Evolutionary conservation across 1,284 basidiomycete genomes (phyloP).

Genomic region (Omphalotus olearius): DNA sequence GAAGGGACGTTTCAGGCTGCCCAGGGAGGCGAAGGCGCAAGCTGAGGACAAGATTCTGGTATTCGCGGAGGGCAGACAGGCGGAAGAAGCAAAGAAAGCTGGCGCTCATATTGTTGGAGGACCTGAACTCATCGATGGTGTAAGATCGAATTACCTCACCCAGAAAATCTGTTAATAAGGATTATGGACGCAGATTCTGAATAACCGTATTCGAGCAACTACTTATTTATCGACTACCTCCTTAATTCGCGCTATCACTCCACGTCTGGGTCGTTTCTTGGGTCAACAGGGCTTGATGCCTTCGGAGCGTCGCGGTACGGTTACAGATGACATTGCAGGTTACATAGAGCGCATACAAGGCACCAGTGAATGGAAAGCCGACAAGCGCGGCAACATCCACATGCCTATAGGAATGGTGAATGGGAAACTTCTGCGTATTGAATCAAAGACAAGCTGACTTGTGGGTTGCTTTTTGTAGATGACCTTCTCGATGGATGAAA

Average conservation of each 20-base stretch:
- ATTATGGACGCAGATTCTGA: slow-evolving; percentile 48
- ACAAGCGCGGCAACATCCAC: slow-evolving; percentile 83
- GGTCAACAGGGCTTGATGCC: slow-evolving; percentile 97
- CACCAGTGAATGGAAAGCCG: slow-evolving; percentile 90
- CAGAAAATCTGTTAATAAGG: neutral
- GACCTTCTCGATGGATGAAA: slow-evolving; percentile 70
- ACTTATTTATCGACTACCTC: slow-evolving; percentile 82
- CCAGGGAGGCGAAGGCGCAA: slow-evolving; percentile 68
- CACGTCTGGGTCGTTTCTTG: slow-evolving; percentile 82
- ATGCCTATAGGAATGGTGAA: slow-evolving; percentile 70
- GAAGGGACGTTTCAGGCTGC: slow-evolving; percentile 36
- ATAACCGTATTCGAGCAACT: slow-evolving; percentile 68
- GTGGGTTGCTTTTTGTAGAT: slow-evolving; percentile 38
- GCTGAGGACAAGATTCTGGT: slow-evolving; percentile 77
- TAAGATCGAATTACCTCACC: slow-evolving; percentile 33
- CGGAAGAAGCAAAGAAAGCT: slow-evolving; percentile 74
- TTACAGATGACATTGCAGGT: slow-evolving; percentile 80
- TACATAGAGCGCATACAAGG: slow-evolving; percentile 81
- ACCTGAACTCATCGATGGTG: slow-evolving; percentile 76
- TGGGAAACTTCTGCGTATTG: slow-evolving; percentile 2
- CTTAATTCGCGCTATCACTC: slow-evolving; percentile 77
- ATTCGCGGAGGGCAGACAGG: slow-evolving; percentile 78
- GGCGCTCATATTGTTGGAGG: slow-evolving; percentile 88
- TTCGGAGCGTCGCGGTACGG: slow-evolving; percentile 89
- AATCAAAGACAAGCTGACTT: too few species aligned